Conservation (phyloP, 1,284 basidiomycete species). For the Sphagnurus paluster region DNA sequence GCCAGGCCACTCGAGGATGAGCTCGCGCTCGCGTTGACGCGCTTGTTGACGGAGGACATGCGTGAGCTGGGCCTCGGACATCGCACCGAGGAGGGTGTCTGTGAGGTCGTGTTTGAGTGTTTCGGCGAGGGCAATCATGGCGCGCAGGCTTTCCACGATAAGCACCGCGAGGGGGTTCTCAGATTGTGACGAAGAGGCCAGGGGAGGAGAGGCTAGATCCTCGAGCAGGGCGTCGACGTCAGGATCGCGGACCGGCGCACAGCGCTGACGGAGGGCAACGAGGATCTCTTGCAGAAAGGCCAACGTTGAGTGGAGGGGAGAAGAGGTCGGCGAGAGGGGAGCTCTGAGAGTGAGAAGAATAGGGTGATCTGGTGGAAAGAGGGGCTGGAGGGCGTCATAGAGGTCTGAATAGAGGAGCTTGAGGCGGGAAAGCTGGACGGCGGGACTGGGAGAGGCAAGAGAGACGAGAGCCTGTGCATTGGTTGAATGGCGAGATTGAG, state of each 20-base stretch:
- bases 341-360: conserved; percentile 50
- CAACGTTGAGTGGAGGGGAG: conserved; percentile 59
- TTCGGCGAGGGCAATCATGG: conserved; percentile 50
- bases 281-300: conserved; percentile 52
- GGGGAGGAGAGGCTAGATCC: conserved; percentile 38
- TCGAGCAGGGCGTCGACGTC: conserved; percentile 46
- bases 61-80: conserved; percentile 59
- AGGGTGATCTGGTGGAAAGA: conserved; percentile 53
- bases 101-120: conserved; percentile 66
- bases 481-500: not conserved
- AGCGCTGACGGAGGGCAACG: conserved; percentile 50
- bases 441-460: conserved; percentile 36
- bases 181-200: conserved; percentile 10
- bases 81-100: conserved; percentile 56
- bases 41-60: conserved; percentile 51
- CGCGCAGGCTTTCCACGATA: conserved; percentile 45
- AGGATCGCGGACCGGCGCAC: conserved; percentile 64
- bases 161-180: conserved; percentile 22
- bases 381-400: conserved; percentile 44
- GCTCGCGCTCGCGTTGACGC: conserved; percentile 47
- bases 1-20: conserved; percentile 42
- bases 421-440: conserved; percentile 43
- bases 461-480: conserved; percentile 30
- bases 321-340: conserved; percentile 63
- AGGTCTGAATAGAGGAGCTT: conserved; percentile 56